phyloP scores from a whole-genome alignment of 768 basidiomycete species.

The Mycena latifolia region DNA sequence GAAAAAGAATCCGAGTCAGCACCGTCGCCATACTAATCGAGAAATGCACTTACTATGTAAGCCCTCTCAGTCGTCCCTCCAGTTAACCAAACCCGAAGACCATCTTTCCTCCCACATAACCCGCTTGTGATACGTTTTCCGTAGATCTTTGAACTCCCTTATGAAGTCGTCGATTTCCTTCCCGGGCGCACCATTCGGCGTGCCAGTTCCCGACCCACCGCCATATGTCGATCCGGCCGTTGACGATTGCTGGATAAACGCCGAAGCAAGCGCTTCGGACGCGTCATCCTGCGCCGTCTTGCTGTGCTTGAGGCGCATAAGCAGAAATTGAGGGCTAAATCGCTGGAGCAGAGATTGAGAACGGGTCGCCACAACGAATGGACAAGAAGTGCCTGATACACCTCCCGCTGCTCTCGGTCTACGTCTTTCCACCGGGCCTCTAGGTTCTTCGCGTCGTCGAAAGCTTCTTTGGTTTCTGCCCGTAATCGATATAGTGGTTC shows the following conservation, averaged over 20 bases:
- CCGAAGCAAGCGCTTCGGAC: conserved; percentile 87
- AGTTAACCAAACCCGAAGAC: conserved; percentile 86
- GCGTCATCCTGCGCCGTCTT: conserved; percentile 91
- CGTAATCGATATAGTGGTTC: conserved; percentile 82
- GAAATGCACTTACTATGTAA: conserved; percentile 15
- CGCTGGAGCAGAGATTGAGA: conserved; percentile 61
- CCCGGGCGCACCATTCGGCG: conserved; percentile 47
- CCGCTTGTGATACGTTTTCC: conserved; percentile 95
- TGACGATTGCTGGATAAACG: conserved; percentile 75
- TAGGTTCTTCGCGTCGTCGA: conserved; percentile 86
- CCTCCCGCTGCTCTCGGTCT: conserved; percentile 88
- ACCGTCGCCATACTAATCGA: neutral
- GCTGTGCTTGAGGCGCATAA: conserved; percentile 89
- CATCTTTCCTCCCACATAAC: conserved; percentile 92
- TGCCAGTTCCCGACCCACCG: conserved; percentile 42
- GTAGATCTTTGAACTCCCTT: conserved; percentile 84
- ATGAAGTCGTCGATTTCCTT: conserved; percentile 90
- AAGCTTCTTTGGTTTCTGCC: conserved; percentile 87
- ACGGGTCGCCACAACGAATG: neutral
- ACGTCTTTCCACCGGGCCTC: conserved; percentile 89
- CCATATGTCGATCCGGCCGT: neutral
- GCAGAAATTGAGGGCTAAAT: conserved; percentile 88
- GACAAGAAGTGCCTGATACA: conserved; percentile 79
- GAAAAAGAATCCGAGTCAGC: neutral
- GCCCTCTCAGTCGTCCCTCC: conserved; percentile 73